phyloP scores from a whole-genome alignment of 495 filamentous ascomycete species.

The Annulohypoxylon moriforme region DNA sequence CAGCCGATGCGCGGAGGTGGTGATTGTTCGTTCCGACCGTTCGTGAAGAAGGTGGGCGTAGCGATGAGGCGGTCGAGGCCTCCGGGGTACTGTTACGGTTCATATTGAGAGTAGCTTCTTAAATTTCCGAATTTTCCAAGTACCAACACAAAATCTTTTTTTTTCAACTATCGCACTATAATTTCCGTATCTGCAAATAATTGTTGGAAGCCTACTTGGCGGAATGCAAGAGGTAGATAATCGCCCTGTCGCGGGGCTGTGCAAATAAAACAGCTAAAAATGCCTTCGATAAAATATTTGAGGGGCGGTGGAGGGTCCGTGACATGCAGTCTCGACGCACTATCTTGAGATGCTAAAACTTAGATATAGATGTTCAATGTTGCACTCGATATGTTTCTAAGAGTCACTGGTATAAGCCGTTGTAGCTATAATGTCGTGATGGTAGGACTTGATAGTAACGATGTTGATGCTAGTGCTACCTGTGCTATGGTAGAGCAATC shows the following conservation, averaged over 20 bases:
- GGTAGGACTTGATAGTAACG: neutral
- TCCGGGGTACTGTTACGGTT: constrained; percentile 99
- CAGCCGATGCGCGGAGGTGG: constrained; percentile 92
- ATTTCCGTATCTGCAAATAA: constrained; percentile 5
- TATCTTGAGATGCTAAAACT: constrained; percentile 46
- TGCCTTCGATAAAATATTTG: constrained; percentile 45
- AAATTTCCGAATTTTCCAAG: constrained; percentile 18
- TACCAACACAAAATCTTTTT: constrained; percentile 19
- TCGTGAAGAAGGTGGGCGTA: constrained; percentile 89
- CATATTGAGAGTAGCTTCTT: constrained; percentile 60
- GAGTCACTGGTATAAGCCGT: neutral
- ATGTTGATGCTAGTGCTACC: constrained; percentile 8
- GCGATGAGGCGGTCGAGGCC: constrained; percentile 79
- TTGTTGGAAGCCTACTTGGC: neutral
- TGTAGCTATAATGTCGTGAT: constrained; percentile 18
- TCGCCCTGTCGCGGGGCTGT: constrained; percentile 37
- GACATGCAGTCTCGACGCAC: constrained; percentile 30
- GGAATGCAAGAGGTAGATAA: neutral
- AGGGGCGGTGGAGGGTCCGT: constrained; percentile 43
- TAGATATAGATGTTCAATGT: neutral
- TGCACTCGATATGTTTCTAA: neutral
- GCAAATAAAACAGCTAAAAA: constrained; percentile 51
- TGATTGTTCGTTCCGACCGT: constrained; percentile 78
- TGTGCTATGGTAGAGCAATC: constrained; percentile 18
- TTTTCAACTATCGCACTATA: constrained; percentile 3